Conservation (phyloP, 768 basidiomycete species). For the Serendipita sp. region DNA sequence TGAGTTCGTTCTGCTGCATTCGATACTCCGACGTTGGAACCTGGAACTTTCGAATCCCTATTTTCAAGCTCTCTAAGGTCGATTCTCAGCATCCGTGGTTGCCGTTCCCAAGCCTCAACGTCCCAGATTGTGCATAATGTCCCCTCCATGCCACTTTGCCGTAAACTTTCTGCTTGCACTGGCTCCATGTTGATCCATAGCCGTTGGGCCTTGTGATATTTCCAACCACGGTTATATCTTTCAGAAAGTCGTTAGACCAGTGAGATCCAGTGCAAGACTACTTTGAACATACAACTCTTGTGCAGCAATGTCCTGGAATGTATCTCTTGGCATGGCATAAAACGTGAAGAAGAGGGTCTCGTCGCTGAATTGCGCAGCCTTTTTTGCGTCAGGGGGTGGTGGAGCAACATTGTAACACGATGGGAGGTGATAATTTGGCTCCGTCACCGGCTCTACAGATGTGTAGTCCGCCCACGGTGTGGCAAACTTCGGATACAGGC, state of each 20-base stretch:
- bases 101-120: slow-evolving; percentile 5
- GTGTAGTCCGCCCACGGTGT: slow-evolving; percentile 90
- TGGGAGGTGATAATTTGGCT: slow-evolving; percentile 85
- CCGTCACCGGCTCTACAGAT: slow-evolving; percentile 66
- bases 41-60: not conserved
- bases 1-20: not conserved
- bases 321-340: slow-evolving; percentile 84
- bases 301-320: slow-evolving; percentile 85
- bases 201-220: slow-evolving; percentile 4
- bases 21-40: not conserved
- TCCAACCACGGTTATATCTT: slow-evolving; percentile 7
- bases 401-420: slow-evolving; percentile 87
- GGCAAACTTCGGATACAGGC: slow-evolving; percentile 82
- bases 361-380: slow-evolving; percentile 77
- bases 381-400: slow-evolving; percentile 63
- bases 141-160: not conserved
- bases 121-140: not conserved
- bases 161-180: not conserved
- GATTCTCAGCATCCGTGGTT: not conserved
- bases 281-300: slow-evolving; percentile 75
- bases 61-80: not conserved
- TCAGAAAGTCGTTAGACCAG: too few species aligned
- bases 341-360: slow-evolving; percentile 98
- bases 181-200: not conserved
- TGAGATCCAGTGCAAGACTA: not conserved